phyloP scores from a whole-genome alignment of 352 stramenopile genomes.

The Blastocystis sp. region DNA sequence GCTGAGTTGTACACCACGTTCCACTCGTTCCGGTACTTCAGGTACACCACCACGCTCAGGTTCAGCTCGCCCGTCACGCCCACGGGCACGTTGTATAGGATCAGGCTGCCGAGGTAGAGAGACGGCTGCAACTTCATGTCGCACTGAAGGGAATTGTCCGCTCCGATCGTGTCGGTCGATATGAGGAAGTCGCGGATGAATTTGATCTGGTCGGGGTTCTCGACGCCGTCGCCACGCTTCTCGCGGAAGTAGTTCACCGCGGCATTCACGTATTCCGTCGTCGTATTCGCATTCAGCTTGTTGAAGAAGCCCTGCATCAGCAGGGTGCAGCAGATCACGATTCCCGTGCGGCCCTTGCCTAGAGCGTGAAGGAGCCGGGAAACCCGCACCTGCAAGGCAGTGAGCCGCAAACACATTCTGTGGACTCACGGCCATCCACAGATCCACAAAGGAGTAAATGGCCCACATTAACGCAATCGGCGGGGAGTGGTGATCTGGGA shows the following conservation, averaged over 20 bases:
- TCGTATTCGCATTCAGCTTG: constrained; percentile 62
- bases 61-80: constrained; percentile 1
- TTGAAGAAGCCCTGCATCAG: constrained; percentile 66
- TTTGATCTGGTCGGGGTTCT: constrained; percentile 66
- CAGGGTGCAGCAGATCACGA: constrained; percentile 64
- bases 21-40: constrained; percentile 66
- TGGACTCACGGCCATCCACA: constrained; percentile 54
- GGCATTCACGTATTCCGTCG: constrained; percentile 64
- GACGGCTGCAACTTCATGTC: constrained; percentile 63
- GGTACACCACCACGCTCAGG: constrained; percentile 59
- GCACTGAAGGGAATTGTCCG: constrained; percentile 53
- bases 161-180: constrained; percentile 54
- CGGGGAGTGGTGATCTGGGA: constrained; percentile 57
- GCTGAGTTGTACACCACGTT: constrained; percentile 61
- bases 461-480: constrained; percentile 62
- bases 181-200: constrained; percentile 66
- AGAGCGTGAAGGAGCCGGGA: neutral
- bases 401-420: constrained; percentile 56
- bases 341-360: constrained; percentile 57
- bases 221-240: constrained; percentile 55
- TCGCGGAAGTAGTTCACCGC: constrained; percentile 66
- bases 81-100: constrained; percentile 63
- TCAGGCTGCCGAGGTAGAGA: constrained; percentile 42
- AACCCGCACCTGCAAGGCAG: constrained; percentile 33
- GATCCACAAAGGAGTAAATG: constrained; percentile 60